phyloP scores from a whole-genome alignment of 75 land plant species.

The Sequoiadendron giganteum region DNA sequence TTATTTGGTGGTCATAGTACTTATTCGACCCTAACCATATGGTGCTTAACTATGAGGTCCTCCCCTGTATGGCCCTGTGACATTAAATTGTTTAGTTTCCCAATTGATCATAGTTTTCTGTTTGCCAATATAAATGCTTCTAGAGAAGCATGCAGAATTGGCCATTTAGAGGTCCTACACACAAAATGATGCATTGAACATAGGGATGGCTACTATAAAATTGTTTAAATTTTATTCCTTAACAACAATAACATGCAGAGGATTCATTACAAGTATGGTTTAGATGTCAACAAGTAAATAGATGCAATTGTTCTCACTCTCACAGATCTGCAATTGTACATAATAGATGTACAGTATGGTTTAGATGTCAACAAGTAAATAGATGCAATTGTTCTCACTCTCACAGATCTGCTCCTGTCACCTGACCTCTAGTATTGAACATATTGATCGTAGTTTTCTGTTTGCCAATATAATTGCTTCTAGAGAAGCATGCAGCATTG shows the following conservation, averaged over 20 bases:
- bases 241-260: neutral
- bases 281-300: neutral
- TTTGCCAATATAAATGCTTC: neutral
- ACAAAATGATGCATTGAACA: neutral
- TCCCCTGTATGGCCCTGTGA: neutral
- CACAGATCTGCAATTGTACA: too few relatives aligned
- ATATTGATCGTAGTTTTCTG: too few relatives aligned
- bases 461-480: neutral
- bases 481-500: neutral
- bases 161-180: neutral
- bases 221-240: neutral
- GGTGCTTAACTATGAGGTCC: too few relatives aligned
- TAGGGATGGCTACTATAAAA: neutral
- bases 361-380: neutral
- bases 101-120: neutral
- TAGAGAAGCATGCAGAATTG: neutral
- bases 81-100: too few relatives aligned
- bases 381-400: neutral
- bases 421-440: neutral
- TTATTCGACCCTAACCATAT: too few relatives aligned
- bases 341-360: too few relatives aligned
- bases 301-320: neutral
- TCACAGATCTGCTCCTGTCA: neutral
- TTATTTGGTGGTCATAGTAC: too few relatives aligned
- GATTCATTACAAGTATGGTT: neutral